Conservation (phyloP, 495 filamentous ascomycete species). For the Penicillium paradoxum region DNA sequence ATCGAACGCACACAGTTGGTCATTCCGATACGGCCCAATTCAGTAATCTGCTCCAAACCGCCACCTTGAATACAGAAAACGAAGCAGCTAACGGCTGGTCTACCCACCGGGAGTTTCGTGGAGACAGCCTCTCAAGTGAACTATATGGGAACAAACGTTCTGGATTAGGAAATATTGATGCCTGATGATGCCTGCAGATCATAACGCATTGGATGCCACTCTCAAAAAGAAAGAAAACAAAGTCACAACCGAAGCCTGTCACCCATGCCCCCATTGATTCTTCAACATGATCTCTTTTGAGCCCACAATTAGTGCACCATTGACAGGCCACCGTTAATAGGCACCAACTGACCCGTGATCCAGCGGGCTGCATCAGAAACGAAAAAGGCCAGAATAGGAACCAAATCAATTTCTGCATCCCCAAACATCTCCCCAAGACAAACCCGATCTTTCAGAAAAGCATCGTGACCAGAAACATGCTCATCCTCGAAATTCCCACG, state of each 20-base stretch:
- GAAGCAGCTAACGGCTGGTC: not conserved
- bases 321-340: not conserved
- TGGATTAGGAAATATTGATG: not conserved
- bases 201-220: too few relatives aligned
- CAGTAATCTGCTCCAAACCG: not conserved
- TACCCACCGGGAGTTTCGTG: not conserved
- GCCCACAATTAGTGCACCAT: not conserved
- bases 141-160: not conserved
- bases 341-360: not conserved
- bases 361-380: not conserved
- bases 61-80: not conserved
- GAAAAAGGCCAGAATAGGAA: not conserved
- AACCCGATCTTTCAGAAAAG: not conserved
- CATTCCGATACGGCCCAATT: not conserved
- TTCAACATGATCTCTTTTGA: not conserved
- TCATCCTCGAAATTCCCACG: not conserved
- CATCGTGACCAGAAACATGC: not conserved
- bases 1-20: not conserved
- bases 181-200: not conserved
- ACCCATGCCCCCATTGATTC: not conserved
- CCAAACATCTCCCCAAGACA: not conserved
- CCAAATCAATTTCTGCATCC: not conserved
- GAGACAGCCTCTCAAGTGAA: not conserved
- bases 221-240: too few relatives aligned
- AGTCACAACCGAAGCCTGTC: too few relatives aligned